Evolutionary conservation across 352 stramenopile species (phyloP).

Genomic region (Elongisporangium anandrum): DNA sequence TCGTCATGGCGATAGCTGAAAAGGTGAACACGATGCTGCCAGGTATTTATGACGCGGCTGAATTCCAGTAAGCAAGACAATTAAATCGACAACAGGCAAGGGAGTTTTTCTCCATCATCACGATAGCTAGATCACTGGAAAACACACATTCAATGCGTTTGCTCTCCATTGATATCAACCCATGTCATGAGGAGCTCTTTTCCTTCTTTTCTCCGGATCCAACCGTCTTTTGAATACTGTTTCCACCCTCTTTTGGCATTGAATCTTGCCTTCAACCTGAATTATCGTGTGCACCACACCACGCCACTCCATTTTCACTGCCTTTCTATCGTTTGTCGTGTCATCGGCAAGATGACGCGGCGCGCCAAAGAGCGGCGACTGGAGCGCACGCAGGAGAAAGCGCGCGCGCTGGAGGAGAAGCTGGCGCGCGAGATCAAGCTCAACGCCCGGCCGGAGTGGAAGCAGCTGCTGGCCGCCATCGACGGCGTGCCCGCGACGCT

Average conservation of each 20-base stretch:
- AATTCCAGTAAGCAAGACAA: slow-evolving; percentile 89
- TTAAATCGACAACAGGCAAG: slow-evolving; percentile 3
- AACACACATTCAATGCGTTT: not conserved
- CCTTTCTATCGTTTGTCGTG: not conserved
- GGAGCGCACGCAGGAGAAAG: slow-evolving; percentile 59
- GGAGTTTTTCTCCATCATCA: not conserved
- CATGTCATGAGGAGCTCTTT: not conserved
- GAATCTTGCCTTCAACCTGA: not conserved
- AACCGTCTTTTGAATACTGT: not conserved
- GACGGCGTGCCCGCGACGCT: slow-evolving; percentile 22
- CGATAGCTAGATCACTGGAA: not conserved
- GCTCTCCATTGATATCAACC: not conserved
- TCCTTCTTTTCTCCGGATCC: not conserved
- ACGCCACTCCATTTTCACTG: not conserved
- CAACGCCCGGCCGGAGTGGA: slow-evolving; percentile 42
- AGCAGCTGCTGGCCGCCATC: slow-evolving; percentile 51
- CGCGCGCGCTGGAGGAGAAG: slow-evolving; percentile 32
- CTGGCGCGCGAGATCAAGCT: slow-evolving; percentile 34
- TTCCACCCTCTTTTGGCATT: not conserved
- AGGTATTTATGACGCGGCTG: slow-evolving; percentile 94
- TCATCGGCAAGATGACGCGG: slow-evolving; percentile 47
- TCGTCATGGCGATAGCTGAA: slow-evolving; percentile 96
- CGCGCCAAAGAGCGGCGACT: slow-evolving; percentile 67
- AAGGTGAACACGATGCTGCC: slow-evolving; percentile 97
- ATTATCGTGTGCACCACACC: not conserved